A percentile compares a stretch with the other conserved stretches of the same genome.
Conservation (phyloP, 805 yeast species). For the Suhomyces canberraensis region DNA sequence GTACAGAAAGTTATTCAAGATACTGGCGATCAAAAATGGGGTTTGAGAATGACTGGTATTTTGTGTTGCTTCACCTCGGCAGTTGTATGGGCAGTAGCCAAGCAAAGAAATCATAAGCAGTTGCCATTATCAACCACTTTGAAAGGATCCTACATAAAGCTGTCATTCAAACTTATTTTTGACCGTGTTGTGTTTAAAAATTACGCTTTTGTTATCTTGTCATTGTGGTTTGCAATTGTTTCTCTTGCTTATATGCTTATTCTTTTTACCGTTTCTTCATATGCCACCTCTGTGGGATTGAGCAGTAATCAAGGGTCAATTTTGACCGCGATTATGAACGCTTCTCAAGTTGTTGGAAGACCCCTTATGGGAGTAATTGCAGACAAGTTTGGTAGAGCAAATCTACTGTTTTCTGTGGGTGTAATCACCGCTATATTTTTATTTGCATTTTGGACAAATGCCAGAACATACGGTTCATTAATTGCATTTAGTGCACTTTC, state of each 20-base stretch:
- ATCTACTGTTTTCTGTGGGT: conserved; percentile 24
- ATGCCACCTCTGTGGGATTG: conserved; percentile 45
- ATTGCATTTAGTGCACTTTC: conserved; percentile 27
- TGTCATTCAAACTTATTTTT: conserved; percentile 33
- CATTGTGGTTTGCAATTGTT: conserved; percentile 36
- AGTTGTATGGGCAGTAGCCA: conserved; percentile 41
- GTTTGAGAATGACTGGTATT: conserved; percentile 38
- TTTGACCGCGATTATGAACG: conserved; percentile 37
- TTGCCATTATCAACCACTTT: conserved; percentile 21
- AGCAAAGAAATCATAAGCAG: conserved; percentile 40
- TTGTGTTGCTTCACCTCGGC: conserved; percentile 29
- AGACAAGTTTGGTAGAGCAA: conserved; percentile 47
- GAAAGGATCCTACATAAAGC: conserved; percentile 15
- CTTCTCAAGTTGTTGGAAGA: conserved; percentile 48
- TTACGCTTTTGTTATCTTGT: conserved; percentile 20
- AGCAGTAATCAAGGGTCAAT: conserved; percentile 27
- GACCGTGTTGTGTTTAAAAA: conserved; percentile 25
- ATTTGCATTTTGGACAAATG: conserved; percentile 40
- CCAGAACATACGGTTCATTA: conserved; percentile 27
- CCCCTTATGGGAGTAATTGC: conserved; percentile 46
- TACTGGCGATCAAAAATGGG: conserved; percentile 45
- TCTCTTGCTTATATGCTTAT: conserved; percentile 36
- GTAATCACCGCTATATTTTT: conserved; percentile 22
- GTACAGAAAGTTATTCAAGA: conserved; percentile 36
- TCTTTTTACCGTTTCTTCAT: conserved; percentile 37